Base-by-base conservation (phyloP, 164 flowering plant genomes). In the Pachysandra terminalis region DNA sequence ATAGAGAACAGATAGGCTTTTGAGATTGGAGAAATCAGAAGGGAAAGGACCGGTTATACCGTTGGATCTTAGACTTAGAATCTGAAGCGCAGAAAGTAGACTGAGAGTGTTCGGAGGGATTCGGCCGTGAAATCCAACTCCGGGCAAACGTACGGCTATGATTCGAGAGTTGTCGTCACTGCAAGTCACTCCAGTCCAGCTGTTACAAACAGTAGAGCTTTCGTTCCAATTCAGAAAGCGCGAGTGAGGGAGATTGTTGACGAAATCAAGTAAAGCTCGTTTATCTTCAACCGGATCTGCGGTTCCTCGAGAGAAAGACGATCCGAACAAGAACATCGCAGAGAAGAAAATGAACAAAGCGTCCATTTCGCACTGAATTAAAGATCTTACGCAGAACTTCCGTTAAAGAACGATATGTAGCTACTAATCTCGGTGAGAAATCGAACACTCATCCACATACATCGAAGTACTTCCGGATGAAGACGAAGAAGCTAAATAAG, bases 111-210 rank as follows among this genome's bases (percentile, higher is more conserved):
- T 84, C 0, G 77, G 61, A 6, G 90, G 90, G 55, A 94, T 76
- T 7, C 54, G 57, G 14, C 97, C 96, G 0, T 61, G 68, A 17
- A 90, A 63, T 26, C 90, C 92, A 23, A 80, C 56, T 23, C 80
- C 90, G 1, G 96, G 93, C 78, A 94, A 78, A 5, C 79, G 77
- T 24, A 91, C 74, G 16, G 83, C 88, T 9, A 81, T 71, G 21
- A 91, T 69, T 60, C 85, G 77, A 16, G 90, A 76, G 0, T 76
- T 55, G 40, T 86, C 86, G 28, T 21, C 52, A 74, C 73, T 79
- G 65, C 98, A 94, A 14, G 77, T 81, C 57, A 94, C 91, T 35
- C 98, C 96, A 8, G 71, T 80, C 98, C 77, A 77, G 64, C 48
- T 59, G 59, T 52, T 55, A 55, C 74, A 74, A 17, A 64, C 69